phyloP scores from a whole-genome alignment of 1,139 yeast species.

The Blastobotrys indianensis region DNA sequence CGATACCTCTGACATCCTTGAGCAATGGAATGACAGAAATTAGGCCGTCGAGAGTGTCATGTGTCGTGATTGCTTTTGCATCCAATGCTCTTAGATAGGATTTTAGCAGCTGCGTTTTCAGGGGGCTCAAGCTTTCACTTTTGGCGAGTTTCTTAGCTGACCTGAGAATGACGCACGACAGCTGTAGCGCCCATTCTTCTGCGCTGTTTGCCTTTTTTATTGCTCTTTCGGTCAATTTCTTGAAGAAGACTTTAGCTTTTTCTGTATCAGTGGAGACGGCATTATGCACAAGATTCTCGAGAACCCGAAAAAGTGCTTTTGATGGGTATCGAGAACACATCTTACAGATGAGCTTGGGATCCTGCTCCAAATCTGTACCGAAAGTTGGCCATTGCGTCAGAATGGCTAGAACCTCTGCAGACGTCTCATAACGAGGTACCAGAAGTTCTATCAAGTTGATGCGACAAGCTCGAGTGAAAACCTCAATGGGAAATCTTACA shows the following conservation, averaged over 20 bases:
- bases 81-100: neutral
- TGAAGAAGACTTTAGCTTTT: slow-evolving; percentile 1
- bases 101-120: neutral
- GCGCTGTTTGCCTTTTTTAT: slow-evolving; percentile 1
- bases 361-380: slow-evolving; percentile 4
- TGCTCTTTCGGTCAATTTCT: slow-evolving; percentile 5
- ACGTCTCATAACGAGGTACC: slow-evolving; percentile 1
- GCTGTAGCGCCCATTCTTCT: slow-evolving; percentile 8
- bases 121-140: neutral
- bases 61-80: too few relatives aligned
- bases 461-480: slow-evolving; percentile 12
- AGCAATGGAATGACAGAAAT: too few relatives aligned
- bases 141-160: neutral
- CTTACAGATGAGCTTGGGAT: neutral
- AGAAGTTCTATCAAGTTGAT: slow-evolving; percentile 9
- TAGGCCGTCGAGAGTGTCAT: too few relatives aligned
- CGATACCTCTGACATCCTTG: too few relatives aligned
- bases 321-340: slow-evolving; percentile 4
- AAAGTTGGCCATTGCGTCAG: slow-evolving; percentile 8
- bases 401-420: neutral
- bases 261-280: slow-evolving; percentile 4
- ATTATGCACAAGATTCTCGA: slow-evolving; percentile 6
- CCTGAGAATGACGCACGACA: neutral
- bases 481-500: slow-evolving; percentile 17
- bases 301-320: neutral